These are phyloP conservation scores for Aspergillus versicolor DNA, from an alignment of 2,329 filamentous ascomycete genomes.

Conservation along the genomic window DNA sequence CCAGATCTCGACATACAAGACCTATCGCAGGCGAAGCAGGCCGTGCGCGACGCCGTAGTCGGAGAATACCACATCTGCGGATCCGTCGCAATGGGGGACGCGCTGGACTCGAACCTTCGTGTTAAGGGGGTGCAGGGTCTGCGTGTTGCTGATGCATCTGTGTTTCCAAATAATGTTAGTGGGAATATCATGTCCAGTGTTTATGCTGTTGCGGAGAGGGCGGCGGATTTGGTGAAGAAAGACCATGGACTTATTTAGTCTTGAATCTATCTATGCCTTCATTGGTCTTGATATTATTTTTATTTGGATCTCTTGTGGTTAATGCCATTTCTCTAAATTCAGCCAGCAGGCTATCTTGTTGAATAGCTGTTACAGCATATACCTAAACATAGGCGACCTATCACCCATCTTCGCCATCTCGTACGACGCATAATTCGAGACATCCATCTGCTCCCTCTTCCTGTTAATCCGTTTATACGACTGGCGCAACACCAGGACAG, in stretches of 20 bases:
- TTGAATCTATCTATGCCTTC: not conserved
- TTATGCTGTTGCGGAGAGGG: slow-evolving; percentile 36
- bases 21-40: slow-evolving; percentile 12
- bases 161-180: slow-evolving; percentile 31
- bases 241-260: slow-evolving; percentile 18
- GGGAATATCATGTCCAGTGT: slow-evolving; percentile 32
- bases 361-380: slow-evolving; percentile 46
- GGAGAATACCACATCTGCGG: slow-evolving; percentile 20
- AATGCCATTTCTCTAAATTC: no score
- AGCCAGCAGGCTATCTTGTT: no score
- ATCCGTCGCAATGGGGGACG: slow-evolving; percentile 33
- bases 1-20: slow-evolving; percentile 16
- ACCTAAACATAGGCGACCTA: slow-evolving; percentile 62
- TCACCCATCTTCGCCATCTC: slow-evolving; percentile 62
- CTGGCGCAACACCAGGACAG: slow-evolving; percentile 45
- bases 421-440: slow-evolving; percentile 41
- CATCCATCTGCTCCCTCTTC: slow-evolving; percentile 51
- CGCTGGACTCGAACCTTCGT: slow-evolving; percentile 26
- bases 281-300: not conserved
- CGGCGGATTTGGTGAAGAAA: slow-evolving; percentile 33
- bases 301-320: no score
- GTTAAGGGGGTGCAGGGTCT: slow-evolving; percentile 30
- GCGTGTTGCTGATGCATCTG: slow-evolving; percentile 27
- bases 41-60: slow-evolving; percentile 13
- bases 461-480: slow-evolving; percentile 61